Percentiles rank a stretch among this genome's conserved stretches.
Conservation (phyloP, 345 rosid genomes). For the Gossypium longicalyx region DNA sequence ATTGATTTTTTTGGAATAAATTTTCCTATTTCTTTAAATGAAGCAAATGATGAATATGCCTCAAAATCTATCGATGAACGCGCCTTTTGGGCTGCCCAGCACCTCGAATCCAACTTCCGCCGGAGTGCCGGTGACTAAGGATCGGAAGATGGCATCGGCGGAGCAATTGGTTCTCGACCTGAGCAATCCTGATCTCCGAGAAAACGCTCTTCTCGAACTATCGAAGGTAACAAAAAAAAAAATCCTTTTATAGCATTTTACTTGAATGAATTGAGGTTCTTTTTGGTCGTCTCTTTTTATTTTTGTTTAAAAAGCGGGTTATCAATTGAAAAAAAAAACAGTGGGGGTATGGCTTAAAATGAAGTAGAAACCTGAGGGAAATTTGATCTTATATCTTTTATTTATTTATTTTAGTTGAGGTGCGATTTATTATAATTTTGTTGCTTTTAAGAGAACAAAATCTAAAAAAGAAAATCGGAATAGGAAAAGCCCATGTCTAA, state of each 20-base stretch:
- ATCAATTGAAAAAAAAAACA: not conserved
- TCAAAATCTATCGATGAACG: conserved; percentile 61
- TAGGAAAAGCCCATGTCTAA: not conserved
- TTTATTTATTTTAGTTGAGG: not conserved
- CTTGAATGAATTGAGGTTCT: not conserved
- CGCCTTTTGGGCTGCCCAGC: conserved; percentile 49
- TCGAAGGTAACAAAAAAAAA: conserved; percentile 28
- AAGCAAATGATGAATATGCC: conserved; percentile 63
- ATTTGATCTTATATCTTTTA: not conserved
- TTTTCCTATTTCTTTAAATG: not conserved
- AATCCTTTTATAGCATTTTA: not conserved
- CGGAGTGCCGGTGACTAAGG: conserved; percentile 59
- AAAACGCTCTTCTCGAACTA: conserved; percentile 55
- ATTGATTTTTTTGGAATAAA: no score
- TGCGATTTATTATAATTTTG: not conserved
- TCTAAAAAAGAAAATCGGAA: not conserved
- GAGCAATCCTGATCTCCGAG: conserved; percentile 89
- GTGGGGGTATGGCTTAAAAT: not conserved
- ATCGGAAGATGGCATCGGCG: conserved; percentile 84
- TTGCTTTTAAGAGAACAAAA: not conserved
- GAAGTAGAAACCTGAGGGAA: not conserved
- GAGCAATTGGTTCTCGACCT: conserved; percentile 92
- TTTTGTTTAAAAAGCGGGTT: not conserved
- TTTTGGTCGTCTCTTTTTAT: not conserved
- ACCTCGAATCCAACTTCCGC: conserved; percentile 20